phyloP scores from a whole-genome alignment of 495 filamentous ascomycete species.

The Penicillium nucicola region DNA sequence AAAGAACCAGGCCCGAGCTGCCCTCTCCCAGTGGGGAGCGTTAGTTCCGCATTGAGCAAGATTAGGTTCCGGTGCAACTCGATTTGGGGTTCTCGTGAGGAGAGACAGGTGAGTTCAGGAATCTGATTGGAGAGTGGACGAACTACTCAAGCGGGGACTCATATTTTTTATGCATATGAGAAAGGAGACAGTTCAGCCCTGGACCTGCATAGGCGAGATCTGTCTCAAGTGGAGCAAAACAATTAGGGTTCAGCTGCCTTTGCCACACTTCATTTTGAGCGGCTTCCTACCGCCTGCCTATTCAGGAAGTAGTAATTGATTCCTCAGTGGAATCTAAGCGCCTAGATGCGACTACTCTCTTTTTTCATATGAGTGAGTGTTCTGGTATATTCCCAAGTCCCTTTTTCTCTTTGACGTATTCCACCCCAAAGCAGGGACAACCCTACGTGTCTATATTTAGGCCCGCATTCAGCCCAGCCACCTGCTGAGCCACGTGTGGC shows the following conservation, averaged over 20 bases:
- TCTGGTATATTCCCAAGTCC: no score
- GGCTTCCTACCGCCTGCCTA: no score
- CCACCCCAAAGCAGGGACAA: no score
- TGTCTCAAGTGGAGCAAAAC: conserved; percentile 1
- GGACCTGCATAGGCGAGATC: conserved; percentile 5
- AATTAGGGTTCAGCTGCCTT: conserved; percentile 6
- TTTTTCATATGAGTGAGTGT: no score
- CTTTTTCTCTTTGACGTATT: no score
- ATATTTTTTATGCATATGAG: neutral
- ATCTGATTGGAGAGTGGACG: conserved; percentile 15
- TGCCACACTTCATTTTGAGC: conserved; percentile 9
- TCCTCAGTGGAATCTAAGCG: no score
- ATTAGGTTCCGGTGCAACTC: conserved; percentile 21
- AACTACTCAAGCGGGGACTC: conserved; percentile 11
- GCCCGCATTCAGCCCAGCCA: neutral
- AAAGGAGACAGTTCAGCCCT: conserved; percentile 7
- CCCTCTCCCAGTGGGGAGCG: conserved; percentile 2
- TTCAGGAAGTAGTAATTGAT: no score
- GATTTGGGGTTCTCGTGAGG: conserved; percentile 10
- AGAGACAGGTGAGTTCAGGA: neutral
- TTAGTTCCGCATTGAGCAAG: conserved; percentile 5
- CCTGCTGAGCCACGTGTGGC: conserved; percentile 11
- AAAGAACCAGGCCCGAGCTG: conserved; percentile 3
- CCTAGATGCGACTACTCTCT: no score
- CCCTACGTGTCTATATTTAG: neutral